Conservation (phyloP, 139 green algal species). For the Coelastrella sp. region DNA sequence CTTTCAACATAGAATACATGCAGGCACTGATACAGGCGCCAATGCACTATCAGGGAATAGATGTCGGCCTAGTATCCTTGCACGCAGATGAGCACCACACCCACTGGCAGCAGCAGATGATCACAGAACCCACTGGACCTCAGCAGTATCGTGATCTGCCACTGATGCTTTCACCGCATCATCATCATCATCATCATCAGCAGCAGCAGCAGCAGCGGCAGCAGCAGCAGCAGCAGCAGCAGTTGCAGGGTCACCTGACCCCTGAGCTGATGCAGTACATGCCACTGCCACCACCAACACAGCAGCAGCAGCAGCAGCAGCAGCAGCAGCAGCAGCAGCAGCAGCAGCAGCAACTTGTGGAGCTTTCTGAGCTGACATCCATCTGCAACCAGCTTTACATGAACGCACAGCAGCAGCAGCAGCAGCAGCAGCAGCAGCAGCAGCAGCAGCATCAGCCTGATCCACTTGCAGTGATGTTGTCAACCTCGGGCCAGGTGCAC, state of each 20-base stretch:
- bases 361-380: too few species aligned
- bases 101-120: background rate
- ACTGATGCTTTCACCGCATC: background rate
- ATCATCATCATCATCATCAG: background rate
- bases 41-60: too few species aligned
- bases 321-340: background rate
- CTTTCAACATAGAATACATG: too few species aligned
- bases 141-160: background rate
- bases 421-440: background rate
- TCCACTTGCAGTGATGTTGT: too few species aligned
- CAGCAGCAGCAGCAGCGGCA: conserved; percentile 8
- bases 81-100: background rate
- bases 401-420: background rate
- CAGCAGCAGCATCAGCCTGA: too few species aligned
- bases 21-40: too few species aligned
- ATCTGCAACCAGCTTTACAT: background rate
- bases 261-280: background rate
- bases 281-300: background rate
- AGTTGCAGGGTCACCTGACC: background rate
- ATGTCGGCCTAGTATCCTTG: background rate
- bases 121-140: background rate
- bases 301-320: background rate
- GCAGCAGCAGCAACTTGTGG: background rate
- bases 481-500: too few species aligned
- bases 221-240: conserved; percentile 14